These are phyloP conservation scores for Aureobasidium sp. DNA, from an alignment of 2,329 filamentous ascomycete genomes.

Conservation along the genomic window DNA sequence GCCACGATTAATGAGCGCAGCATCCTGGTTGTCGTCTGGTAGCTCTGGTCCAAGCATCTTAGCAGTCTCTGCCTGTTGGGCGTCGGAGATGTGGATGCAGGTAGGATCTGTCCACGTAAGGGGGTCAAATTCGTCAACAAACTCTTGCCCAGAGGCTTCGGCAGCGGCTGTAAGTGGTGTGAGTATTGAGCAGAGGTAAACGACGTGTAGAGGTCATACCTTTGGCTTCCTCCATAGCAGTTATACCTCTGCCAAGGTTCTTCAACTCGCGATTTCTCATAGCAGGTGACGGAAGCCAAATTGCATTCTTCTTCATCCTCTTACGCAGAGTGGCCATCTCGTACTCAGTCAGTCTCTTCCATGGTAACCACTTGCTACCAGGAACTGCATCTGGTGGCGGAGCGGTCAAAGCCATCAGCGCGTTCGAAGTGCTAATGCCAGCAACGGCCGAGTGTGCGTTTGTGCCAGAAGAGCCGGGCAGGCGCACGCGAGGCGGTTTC, in stretches of 20 bases:
- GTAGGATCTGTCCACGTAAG: conserved; percentile 30
- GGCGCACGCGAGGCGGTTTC: conserved; percentile 36
- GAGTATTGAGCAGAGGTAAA: conserved; percentile 31
- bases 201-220: not conserved
- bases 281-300: conserved; percentile 76
- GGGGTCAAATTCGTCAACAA: conserved; percentile 52
- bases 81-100: conserved; percentile 27
- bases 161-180: conserved; percentile 48
- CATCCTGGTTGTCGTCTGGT: conserved; percentile 39
- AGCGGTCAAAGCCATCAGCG: conserved; percentile 51
- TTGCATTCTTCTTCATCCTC: conserved; percentile 86
- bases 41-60: conserved; percentile 25
- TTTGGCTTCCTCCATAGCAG: conserved; percentile 35
- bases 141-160: conserved; percentile 57
- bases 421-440: conserved; percentile 56
- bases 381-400: conserved; percentile 53
- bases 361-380: conserved; percentile 55
- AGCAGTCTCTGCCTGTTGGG: conserved; percentile 30
- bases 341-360: conserved; percentile 59
- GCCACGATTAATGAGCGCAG: conserved; percentile 61
- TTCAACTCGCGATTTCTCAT: conserved; percentile 79
- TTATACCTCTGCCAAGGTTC: conserved; percentile 52
- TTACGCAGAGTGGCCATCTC: conserved; percentile 68
- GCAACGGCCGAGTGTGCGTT: conserved; percentile 49
- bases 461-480: conserved; percentile 42